Evolutionary conservation across 345 rosid genomes (phyloP).

Genomic region (Aurinia saxatilis): DNA sequence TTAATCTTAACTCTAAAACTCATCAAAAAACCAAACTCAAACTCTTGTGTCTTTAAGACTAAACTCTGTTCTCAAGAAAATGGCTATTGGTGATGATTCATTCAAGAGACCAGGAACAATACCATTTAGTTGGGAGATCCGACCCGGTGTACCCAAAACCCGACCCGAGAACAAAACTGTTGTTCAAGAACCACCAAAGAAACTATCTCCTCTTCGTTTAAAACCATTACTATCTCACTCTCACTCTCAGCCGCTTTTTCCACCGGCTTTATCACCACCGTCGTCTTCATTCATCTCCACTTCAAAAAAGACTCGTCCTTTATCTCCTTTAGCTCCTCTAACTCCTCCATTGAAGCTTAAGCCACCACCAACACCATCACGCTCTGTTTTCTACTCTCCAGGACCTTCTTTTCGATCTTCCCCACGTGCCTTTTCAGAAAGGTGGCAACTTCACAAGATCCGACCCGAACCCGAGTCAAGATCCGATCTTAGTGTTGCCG

Average conservation of each 20-base stretch:
- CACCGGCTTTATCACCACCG: constrained; percentile 25
- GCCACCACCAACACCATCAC: constrained; percentile 73
- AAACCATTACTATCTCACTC: constrained; percentile 17
- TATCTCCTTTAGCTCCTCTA: constrained; percentile 26
- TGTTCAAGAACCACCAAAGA: constrained; percentile 14
- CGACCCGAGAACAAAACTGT: not conserved
- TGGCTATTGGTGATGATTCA: constrained; percentile 51
- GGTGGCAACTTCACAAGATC: constrained; percentile 38
- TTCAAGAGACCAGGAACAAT: constrained; percentile 68
- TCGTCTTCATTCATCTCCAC: constrained; percentile 25
- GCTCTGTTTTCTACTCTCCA: constrained; percentile 31
- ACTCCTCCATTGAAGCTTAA: constrained; percentile 38
- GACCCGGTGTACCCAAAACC: constrained; percentile 87
- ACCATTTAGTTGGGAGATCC: constrained; percentile 97
- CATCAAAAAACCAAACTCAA: no score
- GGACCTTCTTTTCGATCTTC: constrained; percentile 59
- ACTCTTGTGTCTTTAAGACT: not conserved
- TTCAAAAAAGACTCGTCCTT: constrained; percentile 14
- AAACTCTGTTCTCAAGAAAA: not conserved
- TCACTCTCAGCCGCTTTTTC: constrained; percentile 25
- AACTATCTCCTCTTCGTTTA: constrained; percentile 30
- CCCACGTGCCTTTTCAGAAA: constrained; percentile 50
- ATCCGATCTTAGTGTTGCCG: constrained; percentile 2
- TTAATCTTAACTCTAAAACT: no score
- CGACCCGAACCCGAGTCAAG: constrained; percentile 16